Evolutionary conservation across 1,284 basidiomycete species (phyloP).

Genomic region (Malassezia psittaci): DNA sequence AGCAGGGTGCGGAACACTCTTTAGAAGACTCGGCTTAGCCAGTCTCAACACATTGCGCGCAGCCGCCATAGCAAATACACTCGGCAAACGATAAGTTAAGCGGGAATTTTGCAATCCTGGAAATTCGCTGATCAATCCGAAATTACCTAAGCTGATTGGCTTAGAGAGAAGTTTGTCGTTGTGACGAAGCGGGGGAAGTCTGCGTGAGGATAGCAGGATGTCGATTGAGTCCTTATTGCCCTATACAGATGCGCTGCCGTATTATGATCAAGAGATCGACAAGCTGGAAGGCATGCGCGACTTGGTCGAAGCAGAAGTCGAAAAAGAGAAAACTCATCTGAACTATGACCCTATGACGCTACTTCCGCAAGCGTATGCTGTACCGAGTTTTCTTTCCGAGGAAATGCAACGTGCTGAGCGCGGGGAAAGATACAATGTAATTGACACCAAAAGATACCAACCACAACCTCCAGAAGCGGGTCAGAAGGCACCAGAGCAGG

Average conservation of each 20-base stretch:
- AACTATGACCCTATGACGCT: constrained; percentile 56
- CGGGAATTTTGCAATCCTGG: constrained; percentile 4
- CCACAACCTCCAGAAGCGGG: constrained; percentile 60
- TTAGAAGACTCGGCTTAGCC: constrained; percentile 3
- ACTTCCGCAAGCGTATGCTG: constrained; percentile 64
- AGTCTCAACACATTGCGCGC: constrained; percentile 10
- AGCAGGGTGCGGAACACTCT: too few relatives aligned
- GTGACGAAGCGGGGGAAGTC: too few relatives aligned
- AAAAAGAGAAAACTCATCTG: constrained; percentile 57
- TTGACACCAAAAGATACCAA: constrained; percentile 72
- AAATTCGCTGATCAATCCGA: not conserved
- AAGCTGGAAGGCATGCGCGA: constrained; percentile 60
- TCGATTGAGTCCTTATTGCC: constrained; percentile 5
- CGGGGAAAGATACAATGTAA: constrained; percentile 57
- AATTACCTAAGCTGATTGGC: not conserved
- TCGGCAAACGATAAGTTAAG: not conserved
- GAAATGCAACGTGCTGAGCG: constrained; percentile 36
- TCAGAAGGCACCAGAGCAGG: constrained; percentile 60
- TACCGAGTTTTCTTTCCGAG: constrained; percentile 34
- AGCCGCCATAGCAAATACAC: constrained; percentile 17
- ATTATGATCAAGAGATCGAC: constrained; percentile 86
- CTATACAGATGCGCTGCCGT: constrained; percentile 67
- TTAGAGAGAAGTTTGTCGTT: too few relatives aligned
- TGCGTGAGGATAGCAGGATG: too few relatives aligned
- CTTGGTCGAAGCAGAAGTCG: constrained; percentile 64